Conservation (phyloP, 306 rosid species). For the Lathyrus sativus region DNA sequence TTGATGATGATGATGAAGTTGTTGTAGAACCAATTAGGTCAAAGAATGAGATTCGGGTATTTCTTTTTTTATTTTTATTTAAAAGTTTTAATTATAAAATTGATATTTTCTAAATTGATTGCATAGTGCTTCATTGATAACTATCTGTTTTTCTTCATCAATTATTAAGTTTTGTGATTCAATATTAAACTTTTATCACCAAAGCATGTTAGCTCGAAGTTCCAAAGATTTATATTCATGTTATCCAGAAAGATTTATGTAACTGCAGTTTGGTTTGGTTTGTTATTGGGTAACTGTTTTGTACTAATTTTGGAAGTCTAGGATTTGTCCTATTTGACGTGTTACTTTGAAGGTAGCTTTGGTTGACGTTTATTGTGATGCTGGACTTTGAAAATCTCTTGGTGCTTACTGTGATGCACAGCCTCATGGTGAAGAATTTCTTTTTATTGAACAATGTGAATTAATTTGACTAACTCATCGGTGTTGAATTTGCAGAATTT, state of each 20-base stretch:
- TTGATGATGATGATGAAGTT: slow-evolving; percentile 32
- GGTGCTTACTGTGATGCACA: slow-evolving; percentile 5
- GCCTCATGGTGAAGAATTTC: background rate
- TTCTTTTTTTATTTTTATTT: background rate
- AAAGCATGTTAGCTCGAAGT: background rate
- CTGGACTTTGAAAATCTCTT: background rate
- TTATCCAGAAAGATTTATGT: background rate
- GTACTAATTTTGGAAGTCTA: background rate
- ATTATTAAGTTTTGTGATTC: too few species aligned
- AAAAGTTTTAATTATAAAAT: background rate
- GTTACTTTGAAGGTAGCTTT: background rate
- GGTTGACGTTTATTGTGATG: background rate
- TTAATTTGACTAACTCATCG: slow-evolving; percentile 6
- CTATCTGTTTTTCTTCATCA: background rate
- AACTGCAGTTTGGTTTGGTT: slow-evolving; percentile 18
- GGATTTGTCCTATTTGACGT: background rate
- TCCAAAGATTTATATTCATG: background rate
- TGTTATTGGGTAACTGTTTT: slow-evolving; percentile 6
- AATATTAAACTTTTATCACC: background rate
- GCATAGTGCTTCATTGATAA: background rate
- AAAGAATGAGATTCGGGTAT: slow-evolving; percentile 78
- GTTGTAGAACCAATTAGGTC: slow-evolving; percentile 59
- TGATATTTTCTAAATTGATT: slow-evolving; percentile 1
- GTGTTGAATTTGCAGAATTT: slow-evolving; percentile 57
- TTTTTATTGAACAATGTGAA: slow-evolving; percentile 17